Evolutionary conservation across 495 filamentous ascomycete genomes (phyloP), one percentile per base, ranked within the genome.

Genomic region (Daldinia caldariorum): DNA sequence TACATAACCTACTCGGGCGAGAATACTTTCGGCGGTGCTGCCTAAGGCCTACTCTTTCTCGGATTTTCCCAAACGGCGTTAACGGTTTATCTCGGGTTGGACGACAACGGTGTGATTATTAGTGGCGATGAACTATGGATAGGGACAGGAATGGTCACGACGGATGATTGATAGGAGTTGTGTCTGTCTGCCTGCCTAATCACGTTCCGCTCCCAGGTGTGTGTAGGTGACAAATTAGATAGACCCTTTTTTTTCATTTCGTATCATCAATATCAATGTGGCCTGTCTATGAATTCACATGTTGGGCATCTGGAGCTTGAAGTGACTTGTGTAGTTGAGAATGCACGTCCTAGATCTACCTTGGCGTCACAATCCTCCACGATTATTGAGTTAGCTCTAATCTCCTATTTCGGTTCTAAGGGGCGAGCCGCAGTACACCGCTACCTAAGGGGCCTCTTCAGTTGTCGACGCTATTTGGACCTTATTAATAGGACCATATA

Each of bases 1-100:
- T 83, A 81, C 76, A 84, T 86, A 77, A 97, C 94, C 74, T 98
- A 98, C 87, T 97, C 95, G 39, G 95, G 95, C 83, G 95, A 99
- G 88, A 99, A 99, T 88, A 99, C 95, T 29, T 99, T 99, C 77
- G 95, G 95, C 74, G 89, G 85, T 54, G 63, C 62, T 58, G 73
- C 64, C 49, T 76, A 61, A 62, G 57, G 12, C n/a, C 13, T 38
- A 26, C 20, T 31, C 22, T 68, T 51, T 63, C 47, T 49, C 34
- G 35, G n/a, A 45, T 45, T 57, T 60, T 32, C 34, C 50, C 43
- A 47, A 56, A 54, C 66, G 70, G 70, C 70, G 70, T 73, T 73
- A 47, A 66, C 41, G 70, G 70, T 65, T 70, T 72, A 57, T 62
- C 59, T 50, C 53, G 41, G 65, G 56, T 41, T 69, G 66, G 70